phyloP scores from a whole-genome alignment of 805 yeast genomes.

The Zygoascus ofunaensis region DNA sequence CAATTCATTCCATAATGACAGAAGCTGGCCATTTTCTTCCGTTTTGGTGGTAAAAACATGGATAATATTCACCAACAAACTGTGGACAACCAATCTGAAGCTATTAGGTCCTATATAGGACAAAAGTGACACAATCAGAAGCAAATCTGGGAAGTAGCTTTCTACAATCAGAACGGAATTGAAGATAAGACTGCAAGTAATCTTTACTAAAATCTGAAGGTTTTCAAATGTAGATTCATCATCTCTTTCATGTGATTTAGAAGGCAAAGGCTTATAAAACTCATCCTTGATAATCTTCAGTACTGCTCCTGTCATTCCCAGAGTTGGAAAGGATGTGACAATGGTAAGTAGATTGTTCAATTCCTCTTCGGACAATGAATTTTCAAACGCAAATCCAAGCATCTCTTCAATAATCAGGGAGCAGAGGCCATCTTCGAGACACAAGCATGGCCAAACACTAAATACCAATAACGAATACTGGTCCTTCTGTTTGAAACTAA shows the following conservation, averaged over 20 bases:
- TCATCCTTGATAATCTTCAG: constrained; percentile 43
- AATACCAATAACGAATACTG: constrained; percentile 47
- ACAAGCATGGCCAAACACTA: constrained; percentile 58
- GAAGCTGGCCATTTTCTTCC: neutral
- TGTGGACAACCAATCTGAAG: constrained; percentile 52
- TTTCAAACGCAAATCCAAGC: constrained; percentile 63
- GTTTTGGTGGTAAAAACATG: constrained; percentile 49
- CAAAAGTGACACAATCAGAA: constrained; percentile 55
- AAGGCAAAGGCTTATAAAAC: constrained; percentile 36
- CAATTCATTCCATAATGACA: neutral
- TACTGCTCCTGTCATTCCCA: constrained; percentile 62
- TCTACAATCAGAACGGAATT: constrained; percentile 37
- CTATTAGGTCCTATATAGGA: constrained; percentile 43
- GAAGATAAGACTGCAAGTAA: constrained; percentile 58
- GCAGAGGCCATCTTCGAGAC: constrained; percentile 51
- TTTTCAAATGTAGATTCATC: constrained; percentile 57
- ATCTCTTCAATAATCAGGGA: constrained; percentile 61
- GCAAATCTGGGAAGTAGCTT: constrained; percentile 51
- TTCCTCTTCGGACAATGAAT: constrained; percentile 55
- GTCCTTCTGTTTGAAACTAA: constrained; percentile 42
- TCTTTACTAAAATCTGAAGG: constrained; percentile 54
- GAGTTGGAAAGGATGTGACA: constrained; percentile 57
- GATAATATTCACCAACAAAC: constrained; percentile 53
- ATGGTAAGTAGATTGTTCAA: constrained; percentile 53
- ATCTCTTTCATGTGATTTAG: constrained; percentile 22